These are phyloP conservation scores for Trichoderma koningii DNA, from an alignment of 2,329 filamentous ascomycete species.

Conservation along the genomic window DNA sequence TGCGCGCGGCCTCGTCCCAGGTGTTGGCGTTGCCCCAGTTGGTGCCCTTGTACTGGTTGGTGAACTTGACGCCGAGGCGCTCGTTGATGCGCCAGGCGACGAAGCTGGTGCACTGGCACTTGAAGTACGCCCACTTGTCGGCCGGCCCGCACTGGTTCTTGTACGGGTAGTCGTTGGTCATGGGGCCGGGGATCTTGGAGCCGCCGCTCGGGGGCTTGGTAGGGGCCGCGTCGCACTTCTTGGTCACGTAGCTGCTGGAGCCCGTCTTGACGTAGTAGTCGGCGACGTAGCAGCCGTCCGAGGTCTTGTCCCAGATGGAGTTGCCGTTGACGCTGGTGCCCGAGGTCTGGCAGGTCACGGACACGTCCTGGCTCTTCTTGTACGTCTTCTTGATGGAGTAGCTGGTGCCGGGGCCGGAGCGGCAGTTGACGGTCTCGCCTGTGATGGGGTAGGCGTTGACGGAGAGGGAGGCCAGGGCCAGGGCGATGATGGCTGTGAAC, in stretches of 20 bases:
- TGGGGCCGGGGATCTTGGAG: slow-evolving; percentile 21
- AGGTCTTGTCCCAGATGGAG: slow-evolving; percentile 29
- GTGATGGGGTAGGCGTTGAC: slow-evolving; percentile 27
- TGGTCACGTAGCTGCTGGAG: slow-evolving; percentile 21
- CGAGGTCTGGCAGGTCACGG: slow-evolving; percentile 28
- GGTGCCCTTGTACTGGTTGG: slow-evolving; percentile 31
- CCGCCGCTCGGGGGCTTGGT: slow-evolving; percentile 12
- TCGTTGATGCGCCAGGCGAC: slow-evolving; percentile 33
- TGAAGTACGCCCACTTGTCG: slow-evolving; percentile 31
- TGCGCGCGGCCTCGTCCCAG: slow-evolving; percentile 31
- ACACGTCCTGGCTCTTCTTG: slow-evolving; percentile 27
- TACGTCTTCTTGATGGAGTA: slow-evolving; percentile 26
- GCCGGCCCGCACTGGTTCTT: slow-evolving; percentile 28
- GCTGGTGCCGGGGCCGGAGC: slow-evolving; percentile 26
- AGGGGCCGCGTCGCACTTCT: slow-evolving; percentile 7
- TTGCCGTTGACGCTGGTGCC: slow-evolving; percentile 26
- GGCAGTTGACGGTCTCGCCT: slow-evolving; percentile 28
- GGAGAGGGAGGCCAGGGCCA: slow-evolving; percentile 10
- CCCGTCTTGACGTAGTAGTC: slow-evolving; percentile 31
- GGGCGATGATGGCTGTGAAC: neutral
- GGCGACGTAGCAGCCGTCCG: slow-evolving; percentile 28
- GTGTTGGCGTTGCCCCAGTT: slow-evolving; percentile 32
- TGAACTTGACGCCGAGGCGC: slow-evolving; percentile 31
- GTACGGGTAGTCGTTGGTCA: slow-evolving; percentile 33
- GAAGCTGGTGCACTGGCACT: slow-evolving; percentile 33